Conservation (phyloP, 202 grass and related monocot genomes). For the Saccharum hybrid region DNA sequence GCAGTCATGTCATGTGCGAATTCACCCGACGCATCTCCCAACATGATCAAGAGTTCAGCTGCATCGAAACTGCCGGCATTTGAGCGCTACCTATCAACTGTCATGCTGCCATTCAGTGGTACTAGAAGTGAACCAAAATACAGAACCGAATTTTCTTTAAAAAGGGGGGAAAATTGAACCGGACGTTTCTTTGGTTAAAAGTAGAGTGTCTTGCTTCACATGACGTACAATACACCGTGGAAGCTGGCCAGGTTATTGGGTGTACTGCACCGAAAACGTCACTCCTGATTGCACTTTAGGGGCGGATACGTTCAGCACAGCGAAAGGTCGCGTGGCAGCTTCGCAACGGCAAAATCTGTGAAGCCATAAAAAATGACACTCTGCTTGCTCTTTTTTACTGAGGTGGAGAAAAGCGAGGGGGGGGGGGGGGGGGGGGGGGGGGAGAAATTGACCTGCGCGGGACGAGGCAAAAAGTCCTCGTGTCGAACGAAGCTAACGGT, state of each 20-base stretch:
- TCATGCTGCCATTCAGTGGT: not conserved
- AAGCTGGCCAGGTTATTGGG: too few species aligned
- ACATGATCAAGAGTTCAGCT: not conserved
- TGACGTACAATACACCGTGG: too few species aligned
- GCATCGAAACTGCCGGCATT: not conserved
- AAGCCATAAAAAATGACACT: not conserved
- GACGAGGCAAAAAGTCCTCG: constrained; percentile 44
- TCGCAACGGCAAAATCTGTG: not conserved
- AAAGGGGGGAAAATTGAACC: not conserved
- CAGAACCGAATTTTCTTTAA: not conserved
- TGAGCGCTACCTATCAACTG: not conserved
- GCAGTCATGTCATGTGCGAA: not conserved
- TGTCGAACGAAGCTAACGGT: constrained; percentile 21
- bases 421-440: too few species aligned
- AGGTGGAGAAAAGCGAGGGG: constrained; percentile 6
- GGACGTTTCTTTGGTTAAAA: not conserved
- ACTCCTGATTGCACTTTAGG: constrained; percentile 10
- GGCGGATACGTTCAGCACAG: not conserved
- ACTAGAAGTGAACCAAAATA: not conserved
- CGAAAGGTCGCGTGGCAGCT: not conserved
- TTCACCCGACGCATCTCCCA: not conserved
- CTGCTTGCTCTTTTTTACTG: not conserved
- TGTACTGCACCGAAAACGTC: not conserved
- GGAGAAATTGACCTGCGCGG: not conserved
- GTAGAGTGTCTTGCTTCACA: not conserved